Evolutionary conservation across 345 rosid species (phyloP).

Genomic region (Brassica incana): DNA sequence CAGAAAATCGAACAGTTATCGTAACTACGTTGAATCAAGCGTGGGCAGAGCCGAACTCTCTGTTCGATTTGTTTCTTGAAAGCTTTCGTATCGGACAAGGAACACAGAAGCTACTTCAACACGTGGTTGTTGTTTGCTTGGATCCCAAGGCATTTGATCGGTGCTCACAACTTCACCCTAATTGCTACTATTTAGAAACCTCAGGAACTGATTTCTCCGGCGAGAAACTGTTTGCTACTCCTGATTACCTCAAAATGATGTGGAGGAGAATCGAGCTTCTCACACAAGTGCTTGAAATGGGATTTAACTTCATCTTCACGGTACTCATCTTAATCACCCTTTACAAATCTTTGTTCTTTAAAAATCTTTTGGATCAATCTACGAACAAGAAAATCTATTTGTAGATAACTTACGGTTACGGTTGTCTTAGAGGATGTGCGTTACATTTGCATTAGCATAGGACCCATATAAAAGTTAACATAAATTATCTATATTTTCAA

Average conservation of each 20-base stretch:
- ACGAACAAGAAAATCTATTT: not conserved
- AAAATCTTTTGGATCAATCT: not conserved
- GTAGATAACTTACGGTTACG: not conserved
- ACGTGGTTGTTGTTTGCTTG: slow-evolving; percentile 53
- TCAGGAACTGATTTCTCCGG: slow-evolving; percentile 43
- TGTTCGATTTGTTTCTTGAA: slow-evolving; percentile 60
- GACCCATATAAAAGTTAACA: not conserved
- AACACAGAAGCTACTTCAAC: slow-evolving; percentile 46
- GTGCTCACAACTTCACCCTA: slow-evolving; percentile 47
- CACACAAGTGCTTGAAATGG: slow-evolving; percentile 49
- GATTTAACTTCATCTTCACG: slow-evolving; percentile 68
- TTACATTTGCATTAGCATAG: not conserved
- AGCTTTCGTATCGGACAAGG: slow-evolving; percentile 53
- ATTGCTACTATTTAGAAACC: slow-evolving; percentile 47
- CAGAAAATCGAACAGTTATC: slow-evolving; percentile 55
- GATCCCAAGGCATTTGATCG: slow-evolving; percentile 56
- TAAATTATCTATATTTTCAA: not conserved
- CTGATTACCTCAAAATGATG: slow-evolving; percentile 64
- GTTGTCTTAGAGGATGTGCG: not conserved
- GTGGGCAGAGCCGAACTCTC: slow-evolving; percentile 61
- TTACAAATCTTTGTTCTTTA: not conserved
- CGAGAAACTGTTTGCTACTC: slow-evolving; percentile 57
- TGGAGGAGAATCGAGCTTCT: slow-evolving; percentile 65
- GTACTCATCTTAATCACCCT: slow-evolving; percentile 36
- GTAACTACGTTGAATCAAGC: slow-evolving; percentile 64